These are phyloP conservation scores for Globisporangium rhizosaccharum DNA, from an alignment of 352 stramenopile species.

Conservation along the genomic window DNA sequence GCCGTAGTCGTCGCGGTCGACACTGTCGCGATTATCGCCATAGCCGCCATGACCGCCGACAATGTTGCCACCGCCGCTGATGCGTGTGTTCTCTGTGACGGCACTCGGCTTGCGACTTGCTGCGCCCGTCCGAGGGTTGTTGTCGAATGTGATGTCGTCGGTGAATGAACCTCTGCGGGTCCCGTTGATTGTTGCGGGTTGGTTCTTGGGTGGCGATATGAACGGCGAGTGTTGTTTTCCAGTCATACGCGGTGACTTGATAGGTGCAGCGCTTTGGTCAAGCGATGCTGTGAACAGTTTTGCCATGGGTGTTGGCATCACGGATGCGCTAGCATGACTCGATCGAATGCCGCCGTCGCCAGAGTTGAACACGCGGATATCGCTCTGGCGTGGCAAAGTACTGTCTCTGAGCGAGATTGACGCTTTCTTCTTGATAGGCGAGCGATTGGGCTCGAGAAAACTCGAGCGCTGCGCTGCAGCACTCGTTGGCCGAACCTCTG, in stretches of 20 bases:
- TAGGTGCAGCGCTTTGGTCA: neutral
- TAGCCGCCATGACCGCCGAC: neutral
- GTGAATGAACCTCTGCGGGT: too few species aligned
- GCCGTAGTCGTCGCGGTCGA: neutral
- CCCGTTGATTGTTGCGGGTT: neutral
- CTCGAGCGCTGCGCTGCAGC: neutral
- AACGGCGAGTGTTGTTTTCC: neutral
- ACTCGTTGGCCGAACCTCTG: neutral
- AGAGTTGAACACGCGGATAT: conserved; percentile 1
- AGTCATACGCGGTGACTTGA: too few species aligned
- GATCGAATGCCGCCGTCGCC: neutral
- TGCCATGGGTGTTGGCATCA: neutral
- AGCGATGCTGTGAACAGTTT: conserved; percentile 2
- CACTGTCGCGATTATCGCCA: neutral
- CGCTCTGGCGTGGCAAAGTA: neutral
- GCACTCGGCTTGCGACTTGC: neutral
- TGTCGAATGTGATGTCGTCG: too few species aligned
- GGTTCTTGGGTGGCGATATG: neutral
- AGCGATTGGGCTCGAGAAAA: neutral
- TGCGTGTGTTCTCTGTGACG: too few species aligned
- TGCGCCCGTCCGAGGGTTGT: neutral
- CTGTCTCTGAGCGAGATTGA: neutral
- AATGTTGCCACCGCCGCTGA: too few species aligned
- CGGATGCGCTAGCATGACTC: neutral
- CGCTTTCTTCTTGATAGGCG: conserved; percentile 1